Percentiles rank a stretch among this genome's conserved stretches.
phyloP scores from a whole-genome alignment of 768 basidiomycete genomes.

The Harrya chromipes region DNA sequence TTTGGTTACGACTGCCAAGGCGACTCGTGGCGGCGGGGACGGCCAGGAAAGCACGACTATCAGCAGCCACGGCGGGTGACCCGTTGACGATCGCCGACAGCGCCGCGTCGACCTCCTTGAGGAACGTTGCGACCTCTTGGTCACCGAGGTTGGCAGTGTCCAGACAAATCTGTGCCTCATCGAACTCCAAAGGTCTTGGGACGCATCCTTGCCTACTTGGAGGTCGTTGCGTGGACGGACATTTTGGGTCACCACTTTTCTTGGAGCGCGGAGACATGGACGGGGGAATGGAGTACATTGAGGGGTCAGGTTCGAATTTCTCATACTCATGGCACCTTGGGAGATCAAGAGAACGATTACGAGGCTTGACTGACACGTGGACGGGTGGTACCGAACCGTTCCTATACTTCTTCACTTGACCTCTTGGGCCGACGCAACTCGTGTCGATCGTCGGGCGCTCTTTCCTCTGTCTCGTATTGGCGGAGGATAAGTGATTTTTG shows the following conservation, averaged over 20 bases:
- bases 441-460: constrained; percentile 33
- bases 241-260: constrained; percentile 21
- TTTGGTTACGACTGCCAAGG: constrained; percentile 26
- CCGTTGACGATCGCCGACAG: constrained; percentile 24
- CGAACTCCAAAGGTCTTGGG: constrained; percentile 24
- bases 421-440: constrained; percentile 31
- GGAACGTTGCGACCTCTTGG: constrained; percentile 31
- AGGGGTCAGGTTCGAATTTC: constrained; percentile 27
- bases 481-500: constrained; percentile 10
- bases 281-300: constrained; percentile 31
- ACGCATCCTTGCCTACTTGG: constrained; percentile 26
- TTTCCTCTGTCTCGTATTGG: constrained; percentile 23
- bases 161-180: constrained; percentile 30
- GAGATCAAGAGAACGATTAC: constrained; percentile 31
- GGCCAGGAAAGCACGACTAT: constrained; percentile 30
- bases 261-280: constrained; percentile 24
- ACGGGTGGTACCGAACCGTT: constrained; percentile 32
- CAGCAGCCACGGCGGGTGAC: constrained; percentile 28
- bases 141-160: constrained; percentile 30
- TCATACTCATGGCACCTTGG: constrained; percentile 24
- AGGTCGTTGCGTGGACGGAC: constrained; percentile 23
- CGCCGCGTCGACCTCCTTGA: constrained; percentile 31
- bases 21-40: constrained; percentile 27
- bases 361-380: constrained; percentile 27
- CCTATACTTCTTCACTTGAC: constrained; percentile 30